phyloP scores from a whole-genome alignment of 2,329 filamentous ascomycete genomes.

The Sclerotinia trifoliorum region DNA sequence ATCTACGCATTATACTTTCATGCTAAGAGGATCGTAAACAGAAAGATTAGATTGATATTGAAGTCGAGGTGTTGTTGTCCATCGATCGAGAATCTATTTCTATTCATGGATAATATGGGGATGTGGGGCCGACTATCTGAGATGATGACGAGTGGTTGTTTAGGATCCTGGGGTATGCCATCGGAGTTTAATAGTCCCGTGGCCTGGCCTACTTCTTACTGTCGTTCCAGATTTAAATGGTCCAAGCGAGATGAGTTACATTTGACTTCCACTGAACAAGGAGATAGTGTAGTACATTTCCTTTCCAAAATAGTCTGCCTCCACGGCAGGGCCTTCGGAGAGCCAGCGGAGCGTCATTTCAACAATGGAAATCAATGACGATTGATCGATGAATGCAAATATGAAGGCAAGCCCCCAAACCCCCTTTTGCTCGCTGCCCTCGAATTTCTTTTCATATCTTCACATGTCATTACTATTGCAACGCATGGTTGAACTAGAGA shows the following conservation, averaged over 20 bases:
- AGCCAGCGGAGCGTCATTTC: neutral
- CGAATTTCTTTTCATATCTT: neutral
- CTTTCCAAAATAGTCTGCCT: neutral
- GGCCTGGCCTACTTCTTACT: neutral
- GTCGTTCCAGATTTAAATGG: neutral
- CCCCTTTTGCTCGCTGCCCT: neutral
- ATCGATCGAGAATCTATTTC: neutral
- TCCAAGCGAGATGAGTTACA: neutral
- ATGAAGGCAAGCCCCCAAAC: neutral
- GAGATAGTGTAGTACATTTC: neutral
- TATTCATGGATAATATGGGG: neutral
- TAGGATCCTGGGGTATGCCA: neutral
- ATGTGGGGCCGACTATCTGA: neutral
- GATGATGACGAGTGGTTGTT: slow-evolving; percentile 3
- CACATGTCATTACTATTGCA: neutral
- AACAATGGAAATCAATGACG: neutral
- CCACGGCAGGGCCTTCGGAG: slow-evolving; percentile 1
- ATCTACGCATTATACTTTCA: neutral
- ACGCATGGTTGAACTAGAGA: neutral
- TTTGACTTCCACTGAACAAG: too few species aligned
- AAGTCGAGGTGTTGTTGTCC: neutral
- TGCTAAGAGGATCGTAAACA: neutral
- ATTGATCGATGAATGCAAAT: neutral
- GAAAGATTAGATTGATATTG: neutral
- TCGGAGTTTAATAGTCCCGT: neutral